Conservation (phyloP, 2,329 filamentous ascomycete species). For the Phyllachora maydis region DNA sequence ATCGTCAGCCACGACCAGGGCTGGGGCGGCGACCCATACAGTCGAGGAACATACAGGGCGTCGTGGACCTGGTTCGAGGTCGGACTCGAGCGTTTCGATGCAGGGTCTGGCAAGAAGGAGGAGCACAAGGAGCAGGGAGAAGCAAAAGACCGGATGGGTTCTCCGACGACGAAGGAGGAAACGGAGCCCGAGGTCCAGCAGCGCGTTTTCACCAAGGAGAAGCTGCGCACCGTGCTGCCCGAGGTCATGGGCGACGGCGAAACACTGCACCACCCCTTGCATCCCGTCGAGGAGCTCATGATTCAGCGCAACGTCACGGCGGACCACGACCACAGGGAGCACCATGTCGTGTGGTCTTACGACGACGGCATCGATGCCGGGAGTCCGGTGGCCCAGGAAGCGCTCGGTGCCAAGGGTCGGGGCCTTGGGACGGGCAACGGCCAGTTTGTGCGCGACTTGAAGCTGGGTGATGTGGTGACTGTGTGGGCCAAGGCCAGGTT, state of each 20-base stretch:
- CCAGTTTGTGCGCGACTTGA: constrained; percentile 30
- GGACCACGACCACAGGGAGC: constrained; percentile 11
- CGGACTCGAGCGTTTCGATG: constrained; percentile 33
- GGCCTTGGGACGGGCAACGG: constrained; percentile 29
- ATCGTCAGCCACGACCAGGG: constrained; percentile 38
- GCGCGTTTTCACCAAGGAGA: constrained; percentile 2
- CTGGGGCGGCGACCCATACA: constrained; percentile 16
- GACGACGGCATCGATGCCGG: constrained; percentile 21
- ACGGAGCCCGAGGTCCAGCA: background rate
- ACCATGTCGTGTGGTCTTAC: constrained; percentile 32
- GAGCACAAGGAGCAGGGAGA: background rate
- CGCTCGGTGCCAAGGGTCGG: constrained; percentile 20
- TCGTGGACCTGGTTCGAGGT: constrained; percentile 45
- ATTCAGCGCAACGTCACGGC: constrained; percentile 27
- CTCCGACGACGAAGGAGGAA: background rate
- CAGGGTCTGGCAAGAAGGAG: constrained; percentile 5
- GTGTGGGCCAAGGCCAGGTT: constrained; percentile 40
- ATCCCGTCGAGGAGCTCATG: constrained; percentile 13
- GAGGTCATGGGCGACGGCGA: constrained; percentile 4
- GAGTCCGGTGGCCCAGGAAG: constrained; percentile 5
- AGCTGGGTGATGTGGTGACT: constrained; percentile 38
- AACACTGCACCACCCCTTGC: constrained; percentile 18
- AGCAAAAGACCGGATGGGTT: background rate
- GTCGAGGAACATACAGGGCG: constrained; percentile 18
- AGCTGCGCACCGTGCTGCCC: constrained; percentile 4